Base-by-base conservation (phyloP, 441 rosid species). In the Bruguiera hainesii region DNA sequence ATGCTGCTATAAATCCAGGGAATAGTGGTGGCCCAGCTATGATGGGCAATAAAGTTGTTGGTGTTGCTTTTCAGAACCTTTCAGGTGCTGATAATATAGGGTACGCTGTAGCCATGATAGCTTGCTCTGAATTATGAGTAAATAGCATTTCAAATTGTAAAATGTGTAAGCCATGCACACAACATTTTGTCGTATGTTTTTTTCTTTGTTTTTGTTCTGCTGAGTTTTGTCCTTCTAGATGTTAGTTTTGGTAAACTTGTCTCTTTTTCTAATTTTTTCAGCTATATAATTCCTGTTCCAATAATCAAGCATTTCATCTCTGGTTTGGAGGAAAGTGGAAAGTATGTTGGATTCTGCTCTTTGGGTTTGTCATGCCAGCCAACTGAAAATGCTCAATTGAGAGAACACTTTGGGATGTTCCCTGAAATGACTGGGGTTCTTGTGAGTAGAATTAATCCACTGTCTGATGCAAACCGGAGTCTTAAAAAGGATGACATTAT, bases 1-100 rank as follows among this genome's bases (percentile, higher is more conserved):
- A 93, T 76, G 97, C 96, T n/a, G 97, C 97, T 35, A 93, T 93
- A 65, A 93, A 89, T 78, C 96, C 94, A 0, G 97, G 94, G 20
- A 87, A 89, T 59, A 88, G 96, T 67, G 94, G 97, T 63, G 96
- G 96, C 8, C 98, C 96, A 3, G 96, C 97, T 56, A 85, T 93
- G 64, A 90, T 90, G 96, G 92, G 88, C 52, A 80, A 80, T 76
- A 89, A 89, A 80, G 96, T 90, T 71, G 97, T 85, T 16, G 94
- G 92, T 18, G 96, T 90, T 30, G 98, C 96, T 28, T 90, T 93
- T 80, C 96, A 93, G 76, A 90, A 90, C 73, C 97, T 90, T 76
- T 83, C 91, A 56, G 89, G 93, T 75, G 90, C 91, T 75, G 96
- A 92, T 80, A 90, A 90, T 70, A 92, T 90, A 61, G 96, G 98